Base-by-base conservation (phyloP, 306 rosid genomes). In the Glycyrrhiza uralensis region DNA sequence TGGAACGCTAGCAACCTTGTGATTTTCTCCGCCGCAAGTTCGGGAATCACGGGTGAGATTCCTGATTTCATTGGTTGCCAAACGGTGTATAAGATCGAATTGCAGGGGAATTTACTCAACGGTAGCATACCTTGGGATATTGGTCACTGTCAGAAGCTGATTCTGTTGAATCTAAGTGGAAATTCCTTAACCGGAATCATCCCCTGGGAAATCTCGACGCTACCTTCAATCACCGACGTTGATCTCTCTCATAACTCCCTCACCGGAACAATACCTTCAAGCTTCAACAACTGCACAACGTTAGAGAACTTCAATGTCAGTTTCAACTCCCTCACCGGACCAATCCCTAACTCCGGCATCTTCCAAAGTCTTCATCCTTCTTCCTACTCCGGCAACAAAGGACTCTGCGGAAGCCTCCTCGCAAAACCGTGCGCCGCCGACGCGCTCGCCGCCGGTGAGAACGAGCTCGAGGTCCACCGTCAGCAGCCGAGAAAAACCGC, bases 121-220 rank as follows among this genome's bases (percentile, higher is more conserved):
- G 88, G 95, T 3, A 67, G 46, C 26, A 86, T 94, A 12, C 99
- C 99, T 0, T 86, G 96, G 99, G 89, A 89, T n/a, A 81, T 94
- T 2, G 87, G 90, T 0, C 92, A 94, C 78, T 94, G 99, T 55
- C 90, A 86, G 62, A 87, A 82, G 76, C 82, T 94, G 7, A 45
- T 89, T 12, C 61, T 45, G 39, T 49, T 94, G 23, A 91, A 91
- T 23, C 78, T 94, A 0, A 87, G 96, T 67, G 54, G 80, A 4
- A 94, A 94, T 80, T 75, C 83, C 0, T 89, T 94, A 56, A 84
- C 92, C 33, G 97, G 99, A 8, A 94, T 88, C 18, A 94, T 94
- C 5, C 99, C 99, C 0, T 86, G 93, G 96, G 99, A 94, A 69
- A 91, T 94, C 66, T 91, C 97, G 0, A 64, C 86, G 9, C 87